These are phyloP conservation scores for Ophiobolus disseminans DNA, from an alignment of 2,329 filamentous ascomycete species.

Conservation along the genomic window DNA sequence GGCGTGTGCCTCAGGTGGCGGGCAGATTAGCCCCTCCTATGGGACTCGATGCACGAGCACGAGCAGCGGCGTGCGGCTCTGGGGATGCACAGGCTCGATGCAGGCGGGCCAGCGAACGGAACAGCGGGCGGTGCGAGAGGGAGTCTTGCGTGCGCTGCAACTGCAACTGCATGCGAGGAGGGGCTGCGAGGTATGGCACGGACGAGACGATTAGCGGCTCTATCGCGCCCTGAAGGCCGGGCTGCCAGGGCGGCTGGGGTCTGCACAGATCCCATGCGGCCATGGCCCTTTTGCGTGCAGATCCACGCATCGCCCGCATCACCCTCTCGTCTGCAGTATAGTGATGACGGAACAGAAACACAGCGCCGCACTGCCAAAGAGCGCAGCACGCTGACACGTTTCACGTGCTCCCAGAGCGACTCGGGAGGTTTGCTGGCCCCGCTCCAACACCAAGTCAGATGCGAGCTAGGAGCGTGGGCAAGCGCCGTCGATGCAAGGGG, in stretches of 20 bases:
- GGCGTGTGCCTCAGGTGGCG: slow-evolving; percentile 29
- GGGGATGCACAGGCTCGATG: slow-evolving; percentile 25
- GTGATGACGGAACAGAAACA: too few species aligned
- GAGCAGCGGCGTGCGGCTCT: slow-evolving; percentile 38
- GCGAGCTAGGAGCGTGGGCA: slow-evolving; percentile 36
- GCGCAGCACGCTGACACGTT: slow-evolving; percentile 32
- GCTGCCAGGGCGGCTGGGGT: slow-evolving; percentile 37
- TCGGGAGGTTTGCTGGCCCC: slow-evolving; percentile 20
- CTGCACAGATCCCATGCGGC: slow-evolving; percentile 27
- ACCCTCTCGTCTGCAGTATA: not conserved
- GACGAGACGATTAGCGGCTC: slow-evolving; percentile 34
- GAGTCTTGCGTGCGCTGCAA: slow-evolving; percentile 38
- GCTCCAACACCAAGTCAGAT: slow-evolving; percentile 16
- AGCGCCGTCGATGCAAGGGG: slow-evolving; percentile 48
- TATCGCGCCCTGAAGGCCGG: slow-evolving; percentile 32
- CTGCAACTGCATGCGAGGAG: slow-evolving; percentile 40
- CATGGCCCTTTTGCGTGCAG: slow-evolving; percentile 23
- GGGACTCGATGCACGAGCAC: slow-evolving; percentile 36
- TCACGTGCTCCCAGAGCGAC: slow-evolving; percentile 35
- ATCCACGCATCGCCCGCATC: slow-evolving; percentile 9
- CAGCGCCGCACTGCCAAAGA: too few species aligned
- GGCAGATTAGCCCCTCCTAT: slow-evolving; percentile 29
- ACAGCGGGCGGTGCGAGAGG: slow-evolving; percentile 30
- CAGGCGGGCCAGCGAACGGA: slow-evolving; percentile 22
- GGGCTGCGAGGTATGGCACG: slow-evolving; percentile 30